Conservation (phyloP, 2,329 filamentous ascomycete genomes). For the Emergomyces orientalis region DNA sequence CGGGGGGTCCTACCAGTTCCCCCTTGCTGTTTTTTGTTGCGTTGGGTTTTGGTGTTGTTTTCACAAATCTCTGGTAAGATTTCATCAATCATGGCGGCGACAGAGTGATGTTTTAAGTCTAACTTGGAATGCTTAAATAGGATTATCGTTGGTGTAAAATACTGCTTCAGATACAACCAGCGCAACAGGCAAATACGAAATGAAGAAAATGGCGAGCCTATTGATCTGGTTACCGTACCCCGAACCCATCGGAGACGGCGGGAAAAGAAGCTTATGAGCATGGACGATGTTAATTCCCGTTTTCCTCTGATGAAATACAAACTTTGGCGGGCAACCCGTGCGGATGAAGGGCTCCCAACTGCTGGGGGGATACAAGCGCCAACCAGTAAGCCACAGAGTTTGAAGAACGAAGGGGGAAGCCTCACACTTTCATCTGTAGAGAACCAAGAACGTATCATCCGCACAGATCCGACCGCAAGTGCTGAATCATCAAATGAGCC, state of each 20-base stretch:
- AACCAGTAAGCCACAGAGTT: conserved; percentile 61
- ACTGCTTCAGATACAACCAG: conserved; percentile 97
- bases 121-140: conserved; percentile 40
- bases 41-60: conserved; percentile 92
- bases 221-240: conserved; percentile 78
- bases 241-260: conserved; percentile 74
- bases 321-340: conserved; percentile 75
- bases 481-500: conserved; percentile 5
- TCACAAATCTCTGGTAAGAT: conserved; percentile 92
- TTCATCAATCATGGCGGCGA: background rate
- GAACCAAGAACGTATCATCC: conserved; percentile 22
- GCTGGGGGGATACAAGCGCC: conserved; percentile 72
- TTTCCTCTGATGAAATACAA: conserved; percentile 97
- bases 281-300: conserved; percentile 97
- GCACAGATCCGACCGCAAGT: conserved; percentile 16
- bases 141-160: conserved; percentile 99
- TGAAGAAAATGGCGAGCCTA: conserved; percentile 75
- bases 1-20: conserved; percentile 53
- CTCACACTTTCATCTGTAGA: conserved; percentile 38
- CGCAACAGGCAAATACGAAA: conserved; percentile 70
- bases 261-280: conserved; percentile 98
- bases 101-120: background rate
- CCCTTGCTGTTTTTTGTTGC: conserved; percentile 88
- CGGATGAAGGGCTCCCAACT: conserved; percentile 72
- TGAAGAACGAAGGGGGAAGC: conserved; percentile 54